phyloP scores from a whole-genome alignment of 305 asterid genomes.

The Striga hermonthica region DNA sequence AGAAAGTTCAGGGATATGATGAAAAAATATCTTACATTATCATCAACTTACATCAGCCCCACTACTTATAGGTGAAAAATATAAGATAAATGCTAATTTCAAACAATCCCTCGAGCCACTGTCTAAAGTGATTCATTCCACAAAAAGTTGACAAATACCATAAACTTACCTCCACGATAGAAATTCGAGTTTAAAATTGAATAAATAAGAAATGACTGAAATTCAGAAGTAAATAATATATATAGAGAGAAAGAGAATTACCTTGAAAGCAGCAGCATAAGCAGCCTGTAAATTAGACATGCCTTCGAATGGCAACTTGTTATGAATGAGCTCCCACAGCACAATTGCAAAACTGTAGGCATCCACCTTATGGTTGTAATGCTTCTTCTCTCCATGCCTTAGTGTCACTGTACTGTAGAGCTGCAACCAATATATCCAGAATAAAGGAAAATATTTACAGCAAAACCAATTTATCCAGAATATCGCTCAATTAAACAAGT shows the following conservation, averaged over 20 bases:
- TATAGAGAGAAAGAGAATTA: constrained; percentile 30
- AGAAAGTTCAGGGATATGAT: too few species aligned
- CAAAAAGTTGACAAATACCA: too few species aligned
- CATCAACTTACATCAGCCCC: too few species aligned
- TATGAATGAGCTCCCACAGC: constrained; percentile 91
- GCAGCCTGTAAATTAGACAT: constrained; percentile 57
- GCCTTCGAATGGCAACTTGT: constrained; percentile 56
- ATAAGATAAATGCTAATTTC: too few species aligned
- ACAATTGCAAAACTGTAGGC: constrained; percentile 95
- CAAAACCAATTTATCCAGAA: not conserved
- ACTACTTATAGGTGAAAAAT: too few species aligned
- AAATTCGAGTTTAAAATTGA: too few species aligned
- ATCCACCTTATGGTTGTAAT: constrained; percentile 90
- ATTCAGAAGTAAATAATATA: too few species aligned
- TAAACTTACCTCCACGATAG: too few species aligned
- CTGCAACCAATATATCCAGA: constrained; percentile 40
- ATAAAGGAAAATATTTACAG: not conserved
- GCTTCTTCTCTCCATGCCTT: constrained; percentile 95
- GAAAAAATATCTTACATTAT: too few species aligned
- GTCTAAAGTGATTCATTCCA: too few species aligned
- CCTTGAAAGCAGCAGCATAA: constrained; percentile 97
- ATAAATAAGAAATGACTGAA: too few species aligned
- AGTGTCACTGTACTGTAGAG: constrained; percentile 93
- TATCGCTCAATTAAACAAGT: not conserved
- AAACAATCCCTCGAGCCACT: too few species aligned